Base-by-base conservation (phyloP, 2,329 filamentous ascomycete species). In the Epichloe sibirici region DNA sequence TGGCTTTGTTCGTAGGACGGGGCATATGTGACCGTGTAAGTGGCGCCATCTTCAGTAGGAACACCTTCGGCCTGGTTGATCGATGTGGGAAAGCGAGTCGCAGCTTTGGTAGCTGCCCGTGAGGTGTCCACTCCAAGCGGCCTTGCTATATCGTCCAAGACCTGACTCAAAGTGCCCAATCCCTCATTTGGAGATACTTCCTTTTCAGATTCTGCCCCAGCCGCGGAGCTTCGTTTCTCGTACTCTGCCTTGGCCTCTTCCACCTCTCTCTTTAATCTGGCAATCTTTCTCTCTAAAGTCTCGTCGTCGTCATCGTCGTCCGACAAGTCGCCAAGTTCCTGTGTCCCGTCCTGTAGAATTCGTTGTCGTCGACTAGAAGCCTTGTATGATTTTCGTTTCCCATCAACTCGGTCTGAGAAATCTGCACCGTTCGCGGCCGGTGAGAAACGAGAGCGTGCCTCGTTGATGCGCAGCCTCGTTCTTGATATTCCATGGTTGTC, bases 351-450 rank as follows among this genome's bases (percentile, higher is more conserved):
- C 52, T 81, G 71, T 43, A 82, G 69, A 53, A 82, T 77, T 50
- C 80, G 77, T 57, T 83, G 78, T 54, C 82, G 78, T 48, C 85
- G 79, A 47, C 77, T 87, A 6, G 85, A 84, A 38, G 83, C 83
- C 59, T 82, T 83, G 72, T 96, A 96, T 25, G 88, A 88, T 68
- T 86, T 88, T 57, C 88, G 81, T 67, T 91, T 91, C 46, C 82
- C 82, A 54, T 82, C 83, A 39, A 97, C 83, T 51, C 90, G 85
- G 68, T 96, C 90, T 2, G 90, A 95, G 66, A 96, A 93, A 68
- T 96, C 88, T 25, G 86, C 88, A 23, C 85, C 82, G 49, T 78
- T 77, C 5, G 89, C 84, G 9, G 86, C 75, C 2, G 87, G 83
- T 51, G 85, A 75, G 65, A 98, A 98, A 44, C 83, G 81, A 35